Conservation (phyloP, 176 grass and related monocot species). For the Paspalum vaginatum region DNA sequence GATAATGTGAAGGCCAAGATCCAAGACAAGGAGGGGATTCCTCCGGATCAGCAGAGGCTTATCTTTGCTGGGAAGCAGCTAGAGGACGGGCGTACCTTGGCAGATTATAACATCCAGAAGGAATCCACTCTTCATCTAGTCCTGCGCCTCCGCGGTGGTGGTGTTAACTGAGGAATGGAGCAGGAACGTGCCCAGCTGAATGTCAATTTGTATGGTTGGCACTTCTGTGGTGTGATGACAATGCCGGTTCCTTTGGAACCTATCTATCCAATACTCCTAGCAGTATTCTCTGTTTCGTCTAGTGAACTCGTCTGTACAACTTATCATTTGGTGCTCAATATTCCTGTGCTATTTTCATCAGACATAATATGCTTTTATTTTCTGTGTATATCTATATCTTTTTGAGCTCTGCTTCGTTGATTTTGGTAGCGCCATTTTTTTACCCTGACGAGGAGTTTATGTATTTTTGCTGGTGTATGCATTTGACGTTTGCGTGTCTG, state of each 20-base stretch:
- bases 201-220: not conserved
- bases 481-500: not conserved
- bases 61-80: constrained; percentile 48
- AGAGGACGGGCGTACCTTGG: constrained; percentile 32
- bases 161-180: not conserved
- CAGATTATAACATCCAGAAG: constrained; percentile 46
- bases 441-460: not conserved
- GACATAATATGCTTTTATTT: too few species aligned
- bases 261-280: not conserved
- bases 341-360: too few species aligned
- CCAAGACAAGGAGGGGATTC: constrained; percentile 40
- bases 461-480: not conserved
- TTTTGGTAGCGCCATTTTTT: too few species aligned
- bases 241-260: too few species aligned
- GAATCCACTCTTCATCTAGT: constrained; percentile 50
- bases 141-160: constrained; percentile 33
- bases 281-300: not conserved
- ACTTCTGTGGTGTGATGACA: not conserved
- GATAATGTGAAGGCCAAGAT: constrained; percentile 41
- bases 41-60: constrained; percentile 26
- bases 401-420: too few species aligned
- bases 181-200: not conserved
- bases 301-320: not conserved
- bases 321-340: not conserved
- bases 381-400: too few species aligned